phyloP scores from a whole-genome alignment of 2,329 filamentous ascomycete species.

The Colletotrichum sp. region DNA sequence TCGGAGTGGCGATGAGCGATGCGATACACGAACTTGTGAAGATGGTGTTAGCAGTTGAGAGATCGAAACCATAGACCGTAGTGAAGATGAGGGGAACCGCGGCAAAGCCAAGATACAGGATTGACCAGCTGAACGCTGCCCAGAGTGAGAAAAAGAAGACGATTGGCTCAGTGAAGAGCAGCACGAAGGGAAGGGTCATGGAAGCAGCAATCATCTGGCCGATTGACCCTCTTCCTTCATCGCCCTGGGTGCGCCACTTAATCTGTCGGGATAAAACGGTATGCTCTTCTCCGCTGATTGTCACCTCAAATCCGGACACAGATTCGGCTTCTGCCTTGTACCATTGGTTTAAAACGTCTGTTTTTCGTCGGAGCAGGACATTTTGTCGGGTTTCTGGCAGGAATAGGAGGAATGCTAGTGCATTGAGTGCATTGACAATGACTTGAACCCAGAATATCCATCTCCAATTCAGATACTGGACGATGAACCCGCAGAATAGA shows the following conservation, averaged over 20 bases:
- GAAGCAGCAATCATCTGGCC: constrained; percentile 75
- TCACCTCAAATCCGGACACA: background rate
- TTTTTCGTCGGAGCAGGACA: constrained; percentile 79
- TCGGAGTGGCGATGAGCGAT: constrained; percentile 63
- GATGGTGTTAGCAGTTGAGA: constrained; percentile 37
- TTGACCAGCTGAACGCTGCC: constrained; percentile 54
- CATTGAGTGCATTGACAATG: constrained; percentile 70
- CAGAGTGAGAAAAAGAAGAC: constrained; percentile 60
- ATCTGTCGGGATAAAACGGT: constrained; percentile 51
- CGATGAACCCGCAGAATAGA: background rate
- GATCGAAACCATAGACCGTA: constrained; percentile 49
- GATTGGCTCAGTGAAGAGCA: constrained; percentile 68
- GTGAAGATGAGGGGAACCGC: constrained; percentile 54
- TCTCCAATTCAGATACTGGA: background rate
- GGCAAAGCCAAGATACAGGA: constrained; percentile 57
- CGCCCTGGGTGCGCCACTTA: constrained; percentile 79
- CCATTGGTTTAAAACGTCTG: constrained; percentile 75
- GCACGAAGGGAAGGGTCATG: constrained; percentile 76
- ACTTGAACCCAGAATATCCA: constrained; percentile 58
- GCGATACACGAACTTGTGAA: background rate
- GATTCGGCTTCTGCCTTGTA: constrained; percentile 73
- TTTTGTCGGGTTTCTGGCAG: constrained; percentile 84
- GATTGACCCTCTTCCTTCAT: constrained; percentile 75
- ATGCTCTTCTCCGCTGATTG: background rate
- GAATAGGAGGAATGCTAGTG: constrained; percentile 64